A percentile compares a stretch with the other conserved stretches of the same genome.
Conservation (phyloP, 345 rosid species). For the Ricinus communis region DNA sequence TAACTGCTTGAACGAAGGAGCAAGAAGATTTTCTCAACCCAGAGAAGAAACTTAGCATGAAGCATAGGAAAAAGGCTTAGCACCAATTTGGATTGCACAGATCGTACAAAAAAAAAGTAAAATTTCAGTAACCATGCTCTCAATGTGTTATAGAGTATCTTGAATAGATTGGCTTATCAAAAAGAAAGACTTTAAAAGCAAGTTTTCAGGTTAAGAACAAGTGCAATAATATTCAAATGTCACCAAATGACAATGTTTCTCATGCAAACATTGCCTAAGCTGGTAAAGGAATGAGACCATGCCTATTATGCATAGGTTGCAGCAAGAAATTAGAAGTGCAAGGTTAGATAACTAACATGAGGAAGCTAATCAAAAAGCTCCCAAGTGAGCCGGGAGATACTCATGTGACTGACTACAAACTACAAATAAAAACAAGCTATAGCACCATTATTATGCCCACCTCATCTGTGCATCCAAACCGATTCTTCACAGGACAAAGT, state of each 20-base stretch:
- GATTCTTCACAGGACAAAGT: slow-evolving; percentile 92
- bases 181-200: not conserved
- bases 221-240: not conserved
- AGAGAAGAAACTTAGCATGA: not conserved
- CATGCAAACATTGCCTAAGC: not conserved
- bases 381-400: not conserved
- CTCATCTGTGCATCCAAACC: slow-evolving; percentile 93
- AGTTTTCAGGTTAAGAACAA: not conserved
- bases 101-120: not conserved
- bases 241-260: not conserved
- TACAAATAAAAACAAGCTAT: slow-evolving; percentile 4
- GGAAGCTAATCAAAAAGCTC: not conserved
- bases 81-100: not conserved
- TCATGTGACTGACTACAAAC: not conserved
- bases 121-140: not conserved
- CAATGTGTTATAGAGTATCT: slow-evolving; percentile 1
- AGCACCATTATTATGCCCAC: slow-evolving; percentile 35
- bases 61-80: not conserved
- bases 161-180: not conserved
- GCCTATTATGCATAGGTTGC: not conserved
- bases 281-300: not conserved
- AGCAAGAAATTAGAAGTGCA: not conserved
- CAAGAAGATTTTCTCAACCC: not conserved
- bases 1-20: not conserved
- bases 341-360: not conserved